Evolutionary conservation across 2,329 filamentous ascomycete species (phyloP).

Genomic region (Venturia asperata): DNA sequence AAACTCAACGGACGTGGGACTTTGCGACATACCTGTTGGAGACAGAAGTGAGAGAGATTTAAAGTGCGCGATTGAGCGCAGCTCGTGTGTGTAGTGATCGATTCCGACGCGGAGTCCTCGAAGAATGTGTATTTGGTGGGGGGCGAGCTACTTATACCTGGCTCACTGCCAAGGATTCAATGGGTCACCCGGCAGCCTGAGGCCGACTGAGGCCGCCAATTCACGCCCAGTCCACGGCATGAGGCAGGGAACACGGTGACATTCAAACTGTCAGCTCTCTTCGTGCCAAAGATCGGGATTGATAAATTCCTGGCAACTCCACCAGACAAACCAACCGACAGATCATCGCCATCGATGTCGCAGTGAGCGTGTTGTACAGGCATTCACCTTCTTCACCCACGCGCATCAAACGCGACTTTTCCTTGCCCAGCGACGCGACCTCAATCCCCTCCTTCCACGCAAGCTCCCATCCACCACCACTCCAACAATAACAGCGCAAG

Average conservation of each 20-base stretch:
- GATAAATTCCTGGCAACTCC: neutral
- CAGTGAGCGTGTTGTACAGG: no score
- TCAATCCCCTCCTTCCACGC: neutral
- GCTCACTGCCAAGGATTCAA: constrained; percentile 1
- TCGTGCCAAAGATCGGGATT: neutral
- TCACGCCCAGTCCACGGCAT: no score
- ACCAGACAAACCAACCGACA: no score
- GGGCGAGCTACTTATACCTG: neutral
- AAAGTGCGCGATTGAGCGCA: neutral
- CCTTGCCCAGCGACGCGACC: neutral
- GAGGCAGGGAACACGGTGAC: no score
- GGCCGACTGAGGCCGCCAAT: no score
- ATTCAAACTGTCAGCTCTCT: no score
- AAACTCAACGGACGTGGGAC: neutral
- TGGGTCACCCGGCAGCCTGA: no score
- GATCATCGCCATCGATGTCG: neutral
- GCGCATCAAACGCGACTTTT: neutral
- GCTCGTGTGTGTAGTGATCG: constrained; percentile 17
- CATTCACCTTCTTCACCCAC: no score
- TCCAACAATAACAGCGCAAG: neutral
- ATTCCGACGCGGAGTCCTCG: constrained; percentile 22
- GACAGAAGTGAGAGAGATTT: neutral
- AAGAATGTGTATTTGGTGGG: constrained; percentile 11
- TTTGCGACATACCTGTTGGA: neutral
- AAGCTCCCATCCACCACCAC: neutral